Percentiles rank a stretch among this genome's conserved stretches.
phyloP scores from a whole-genome alignment of 257 asterid genomes.

The Ligustrum vulgare region DNA sequence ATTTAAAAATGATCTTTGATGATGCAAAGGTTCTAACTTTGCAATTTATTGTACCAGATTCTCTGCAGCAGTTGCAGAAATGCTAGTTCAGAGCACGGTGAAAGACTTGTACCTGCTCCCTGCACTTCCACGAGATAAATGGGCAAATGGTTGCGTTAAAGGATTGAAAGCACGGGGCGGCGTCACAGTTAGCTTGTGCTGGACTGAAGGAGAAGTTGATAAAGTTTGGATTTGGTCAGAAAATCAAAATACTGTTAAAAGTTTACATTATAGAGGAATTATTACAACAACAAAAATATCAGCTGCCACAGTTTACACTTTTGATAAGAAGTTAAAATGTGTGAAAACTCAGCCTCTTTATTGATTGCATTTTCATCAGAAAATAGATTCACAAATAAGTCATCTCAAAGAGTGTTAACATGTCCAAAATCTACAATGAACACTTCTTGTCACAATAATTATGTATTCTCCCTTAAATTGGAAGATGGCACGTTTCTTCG shows the following conservation, averaged over 20 bases:
- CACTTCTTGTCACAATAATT: too few relatives aligned
- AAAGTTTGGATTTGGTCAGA: constrained; percentile 59
- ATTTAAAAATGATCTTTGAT: background rate
- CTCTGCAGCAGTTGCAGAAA: constrained; percentile 76
- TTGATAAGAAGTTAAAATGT: constrained; percentile 51
- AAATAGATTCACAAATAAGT: background rate
- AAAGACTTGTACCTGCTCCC: constrained; percentile 70
- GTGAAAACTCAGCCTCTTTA: constrained; percentile 29
- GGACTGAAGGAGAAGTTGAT: constrained; percentile 69
- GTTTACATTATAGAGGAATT: constrained; percentile 51
- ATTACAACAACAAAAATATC: constrained; percentile 35
- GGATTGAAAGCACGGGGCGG: constrained; percentile 74
- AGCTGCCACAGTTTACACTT: constrained; percentile 57
- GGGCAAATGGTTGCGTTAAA: constrained; percentile 60
- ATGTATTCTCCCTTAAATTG: too few relatives aligned
- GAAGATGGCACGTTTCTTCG: too few relatives aligned
- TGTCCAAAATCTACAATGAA: too few relatives aligned
- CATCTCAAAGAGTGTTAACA: too few relatives aligned
- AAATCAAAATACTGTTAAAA: constrained; percentile 33
- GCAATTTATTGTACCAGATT: constrained; percentile 39
- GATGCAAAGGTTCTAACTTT: background rate
- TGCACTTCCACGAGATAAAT: constrained; percentile 70
- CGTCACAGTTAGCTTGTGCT: constrained; percentile 54
- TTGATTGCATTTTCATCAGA: background rate
- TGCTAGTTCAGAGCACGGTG: constrained; percentile 75